Conservation (phyloP, 768 basidiomycete genomes). For the Podaxis sp. region DNA sequence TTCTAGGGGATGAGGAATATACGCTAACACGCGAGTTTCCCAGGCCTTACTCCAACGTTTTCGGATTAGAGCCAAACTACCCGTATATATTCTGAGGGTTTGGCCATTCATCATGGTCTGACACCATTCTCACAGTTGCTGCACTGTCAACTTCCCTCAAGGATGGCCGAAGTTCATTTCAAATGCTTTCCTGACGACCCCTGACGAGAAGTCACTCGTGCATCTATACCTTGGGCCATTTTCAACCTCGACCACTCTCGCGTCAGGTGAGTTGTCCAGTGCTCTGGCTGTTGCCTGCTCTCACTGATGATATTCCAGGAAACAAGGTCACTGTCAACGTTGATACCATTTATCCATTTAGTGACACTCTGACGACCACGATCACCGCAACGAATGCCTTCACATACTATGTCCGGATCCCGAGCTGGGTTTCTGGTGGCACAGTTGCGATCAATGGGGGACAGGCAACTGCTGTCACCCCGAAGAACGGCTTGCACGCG, state of each 20-base stretch:
- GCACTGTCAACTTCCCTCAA: slow-evolving; percentile 51
- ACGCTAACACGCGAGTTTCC: neutral
- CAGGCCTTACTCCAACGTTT: slow-evolving; percentile 46
- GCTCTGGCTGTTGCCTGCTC: slow-evolving; percentile 17
- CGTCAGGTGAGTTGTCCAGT: slow-evolving; percentile 24
- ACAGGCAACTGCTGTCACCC: slow-evolving; percentile 29
- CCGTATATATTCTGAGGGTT: slow-evolving; percentile 26
- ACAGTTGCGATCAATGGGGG: slow-evolving; percentile 41
- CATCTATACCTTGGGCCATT: slow-evolving; percentile 48
- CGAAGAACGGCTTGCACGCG: slow-evolving; percentile 40
- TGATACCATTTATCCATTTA: slow-evolving; percentile 49
- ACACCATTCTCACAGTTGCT: slow-evolving; percentile 27
- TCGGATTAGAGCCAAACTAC: slow-evolving; percentile 47
- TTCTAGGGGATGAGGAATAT: neutral
- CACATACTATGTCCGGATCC: slow-evolving; percentile 45
- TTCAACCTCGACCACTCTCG: slow-evolving; percentile 34
- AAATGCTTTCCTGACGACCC: slow-evolving; percentile 46
- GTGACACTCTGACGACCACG: slow-evolving; percentile 42
- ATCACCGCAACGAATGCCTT: slow-evolving; percentile 37
- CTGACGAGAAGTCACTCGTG: slow-evolving; percentile 39
- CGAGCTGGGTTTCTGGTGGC: slow-evolving; percentile 43
- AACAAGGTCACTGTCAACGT: slow-evolving; percentile 40
- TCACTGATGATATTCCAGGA: slow-evolving; percentile 21
- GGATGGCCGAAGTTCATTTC: slow-evolving; percentile 52
- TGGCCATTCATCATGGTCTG: too few species aligned